These are phyloP conservation scores for Paraphoma chrysanthemicola DNA, from an alignment of 2,329 filamentous ascomycete species.

Conservation along the genomic window DNA sequence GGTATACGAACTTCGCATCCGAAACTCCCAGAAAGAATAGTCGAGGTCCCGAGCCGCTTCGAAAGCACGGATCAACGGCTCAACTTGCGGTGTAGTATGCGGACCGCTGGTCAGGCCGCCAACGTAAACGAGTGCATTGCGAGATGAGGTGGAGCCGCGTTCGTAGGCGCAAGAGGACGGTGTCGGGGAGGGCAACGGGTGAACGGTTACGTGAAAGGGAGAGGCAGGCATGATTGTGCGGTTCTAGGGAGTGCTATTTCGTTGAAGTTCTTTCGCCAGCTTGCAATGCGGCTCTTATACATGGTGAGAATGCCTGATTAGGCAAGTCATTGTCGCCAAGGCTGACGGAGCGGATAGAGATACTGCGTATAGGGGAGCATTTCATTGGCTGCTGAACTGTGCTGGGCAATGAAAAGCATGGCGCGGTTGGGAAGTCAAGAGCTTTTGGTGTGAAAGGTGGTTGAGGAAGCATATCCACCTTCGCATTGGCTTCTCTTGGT, in stretches of 20 bases:
- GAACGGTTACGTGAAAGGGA: conserved; percentile 13
- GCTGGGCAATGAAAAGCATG: no score
- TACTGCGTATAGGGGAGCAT: not conserved
- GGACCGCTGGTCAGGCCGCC: conserved; percentile 24
- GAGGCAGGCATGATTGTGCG: not conserved
- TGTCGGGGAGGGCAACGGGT: conserved; percentile 14
- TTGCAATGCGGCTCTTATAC: not conserved
- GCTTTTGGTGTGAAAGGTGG: no score
- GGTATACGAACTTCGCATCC: conserved; percentile 27
- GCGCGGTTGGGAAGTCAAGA: no score
- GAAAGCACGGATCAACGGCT: conserved; percentile 1
- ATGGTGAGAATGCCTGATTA: not conserved
- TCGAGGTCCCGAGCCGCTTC: not conserved
- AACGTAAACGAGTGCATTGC: conserved; percentile 20
- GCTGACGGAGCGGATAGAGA: not conserved
- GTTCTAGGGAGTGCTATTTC: not conserved
- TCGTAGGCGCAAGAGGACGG: conserved; percentile 21
- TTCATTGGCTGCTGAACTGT: not conserved
- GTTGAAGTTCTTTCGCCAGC: not conserved
- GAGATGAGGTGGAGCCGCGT: conserved; percentile 6
- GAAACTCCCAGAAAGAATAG: conserved; percentile 23
- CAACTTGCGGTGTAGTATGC: conserved; percentile 10
- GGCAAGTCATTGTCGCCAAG: conserved; percentile 4
- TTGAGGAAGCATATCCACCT: no score
- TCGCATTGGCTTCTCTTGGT: no score